Evolutionary conservation across 352 stramenopile genomes (phyloP), one percentile per base, ranked within the genome.

Genomic region (Globisporangium middletonii): DNA sequence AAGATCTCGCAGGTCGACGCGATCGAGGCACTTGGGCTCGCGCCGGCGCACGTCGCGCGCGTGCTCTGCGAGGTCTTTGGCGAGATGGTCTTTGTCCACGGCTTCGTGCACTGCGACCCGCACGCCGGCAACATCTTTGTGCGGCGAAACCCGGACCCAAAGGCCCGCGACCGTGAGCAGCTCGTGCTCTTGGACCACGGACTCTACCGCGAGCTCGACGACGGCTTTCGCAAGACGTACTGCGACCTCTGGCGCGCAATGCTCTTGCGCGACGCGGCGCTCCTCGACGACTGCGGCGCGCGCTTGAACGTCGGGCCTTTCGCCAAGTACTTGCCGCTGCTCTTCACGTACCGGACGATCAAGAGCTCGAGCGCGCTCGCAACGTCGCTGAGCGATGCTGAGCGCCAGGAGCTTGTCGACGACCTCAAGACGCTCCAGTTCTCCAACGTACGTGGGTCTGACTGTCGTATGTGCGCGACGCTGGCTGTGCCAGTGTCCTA

Each of bases 101-200:
- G 89, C 38, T 99, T 98, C 62, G 92, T 98, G 19, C 96, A 99
- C 71, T 98, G 91, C 62, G 96, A 99, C 64, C 96, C 96, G 23
- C 96, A 99, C 68, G 80, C 94, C 26, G 95, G 92, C 23, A 99
- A 99, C 70, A 79, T 97, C 11, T 91, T 97, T 47, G 78, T 97
- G 11, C 72, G 88, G 3, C 55, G 37, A 18, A 86, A 91, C 45
- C 75, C 79, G 9, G 69, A 88, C 23, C 67, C 65, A 15, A 59
- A 54, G 4, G 71, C 53, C 1, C 60, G 68, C 26, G 58, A 45
- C 18, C 89, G 90, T 59, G 79, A 92, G 16, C 85, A 98, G 75
- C 76, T 99, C 28, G 95, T 99, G 43, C 71, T 99, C 12, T 79
- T 99, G 2, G 97, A 99, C 73, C 97, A 99, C 67, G 97, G 97